Evolutionary conservation across 1,284 basidiomycete genomes (phyloP).

Genomic region (Fomitiporia mediterranea): DNA sequence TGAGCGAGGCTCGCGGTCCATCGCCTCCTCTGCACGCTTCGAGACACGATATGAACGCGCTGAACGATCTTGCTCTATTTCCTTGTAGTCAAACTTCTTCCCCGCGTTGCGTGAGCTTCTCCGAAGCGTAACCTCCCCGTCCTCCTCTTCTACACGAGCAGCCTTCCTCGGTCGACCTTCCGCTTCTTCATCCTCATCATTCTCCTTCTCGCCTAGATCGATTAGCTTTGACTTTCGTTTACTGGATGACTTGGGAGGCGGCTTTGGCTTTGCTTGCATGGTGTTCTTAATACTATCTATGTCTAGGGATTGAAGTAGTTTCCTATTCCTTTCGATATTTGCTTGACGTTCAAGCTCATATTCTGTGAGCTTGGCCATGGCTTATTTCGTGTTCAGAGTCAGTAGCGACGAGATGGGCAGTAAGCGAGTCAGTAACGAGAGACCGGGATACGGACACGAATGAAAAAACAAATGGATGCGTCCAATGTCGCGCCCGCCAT

Average conservation of each 20-base stretch:
- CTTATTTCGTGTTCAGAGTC: neutral
- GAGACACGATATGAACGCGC: slow-evolving; percentile 4
- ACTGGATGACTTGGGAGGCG: slow-evolving; percentile 19
- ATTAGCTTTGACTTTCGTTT: slow-evolving; percentile 20
- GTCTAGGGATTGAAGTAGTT: slow-evolving; percentile 38
- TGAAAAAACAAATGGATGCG: neutral
- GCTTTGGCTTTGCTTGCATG: slow-evolving; percentile 8
- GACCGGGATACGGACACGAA: neutral
- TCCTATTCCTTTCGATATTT: slow-evolving; percentile 49
- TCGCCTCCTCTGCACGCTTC: slow-evolving; percentile 17
- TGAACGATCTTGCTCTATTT: slow-evolving; percentile 30
- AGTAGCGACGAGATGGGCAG: neutral
- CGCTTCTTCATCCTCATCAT: slow-evolving; percentile 5
- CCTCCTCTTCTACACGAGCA: slow-evolving; percentile 26
- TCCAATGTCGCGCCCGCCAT: neutral
- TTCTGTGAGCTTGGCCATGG: slow-evolving; percentile 34
- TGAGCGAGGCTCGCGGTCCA: slow-evolving; percentile 28
- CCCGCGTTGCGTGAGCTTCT: slow-evolving; percentile 62
- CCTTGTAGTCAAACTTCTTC: slow-evolving; percentile 50
- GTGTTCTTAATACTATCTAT: slow-evolving; percentile 29
- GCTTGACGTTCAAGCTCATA: slow-evolving; percentile 45
- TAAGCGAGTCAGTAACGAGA: neutral
- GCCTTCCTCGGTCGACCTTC: slow-evolving; percentile 4
- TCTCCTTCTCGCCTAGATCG: slow-evolving; percentile 5
- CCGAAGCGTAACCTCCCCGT: slow-evolving; percentile 31